Evolutionary conservation across 2,329 filamentous ascomycete species (phyloP), one percentile per base, ranked within the genome.

Genomic region (Nigrospora sphaerica): DNA sequence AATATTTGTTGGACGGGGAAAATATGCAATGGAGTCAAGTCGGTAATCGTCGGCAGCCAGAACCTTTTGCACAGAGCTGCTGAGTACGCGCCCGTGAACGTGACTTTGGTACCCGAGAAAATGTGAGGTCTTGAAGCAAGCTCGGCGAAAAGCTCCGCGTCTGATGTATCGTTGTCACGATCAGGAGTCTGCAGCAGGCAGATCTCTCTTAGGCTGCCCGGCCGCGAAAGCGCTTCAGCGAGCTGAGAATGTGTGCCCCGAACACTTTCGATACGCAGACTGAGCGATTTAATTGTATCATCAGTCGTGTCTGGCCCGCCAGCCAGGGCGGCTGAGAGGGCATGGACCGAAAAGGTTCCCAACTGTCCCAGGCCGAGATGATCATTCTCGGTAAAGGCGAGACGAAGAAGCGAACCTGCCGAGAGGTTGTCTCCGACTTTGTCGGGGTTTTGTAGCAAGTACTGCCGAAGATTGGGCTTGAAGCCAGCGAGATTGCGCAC

Each of bases 1-100:
- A 52, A 32, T 2, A 52, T 49, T 36, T 52, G 49, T 23, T 52
- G 49, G 3, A 49, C 37, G 31, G 49, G 49, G 37, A 52, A 52
- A 9, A 46, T 23, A 16, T 39, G 16, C 12, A 42, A 38, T 12
- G 50, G 48, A 7, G 23, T 37, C 4, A 12, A 28, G 37, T 34
- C 19, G 10, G 35, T 17, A 17, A 9, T 42, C 32, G 46, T 44
- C 32, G 44, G 50, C 9, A 50, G 32, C 50, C 46, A 52, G 16
- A 45, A 41, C 19, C 23, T 40, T 31, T 45, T 47, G 33, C 50
- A 46, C 32, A 52, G 32, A n/a, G 50, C 50, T 12, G 46, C 39
- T 31, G 48, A 52, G 44, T 48, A 49, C 11, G 50, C 50, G 36
- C 49, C 46, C 18, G 49, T 32, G 9, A 51, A 43, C 6, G 33